Evolutionary conservation across 2,329 filamentous ascomycete species (phyloP).

Genomic region (Colletotrichum sp.): DNA sequence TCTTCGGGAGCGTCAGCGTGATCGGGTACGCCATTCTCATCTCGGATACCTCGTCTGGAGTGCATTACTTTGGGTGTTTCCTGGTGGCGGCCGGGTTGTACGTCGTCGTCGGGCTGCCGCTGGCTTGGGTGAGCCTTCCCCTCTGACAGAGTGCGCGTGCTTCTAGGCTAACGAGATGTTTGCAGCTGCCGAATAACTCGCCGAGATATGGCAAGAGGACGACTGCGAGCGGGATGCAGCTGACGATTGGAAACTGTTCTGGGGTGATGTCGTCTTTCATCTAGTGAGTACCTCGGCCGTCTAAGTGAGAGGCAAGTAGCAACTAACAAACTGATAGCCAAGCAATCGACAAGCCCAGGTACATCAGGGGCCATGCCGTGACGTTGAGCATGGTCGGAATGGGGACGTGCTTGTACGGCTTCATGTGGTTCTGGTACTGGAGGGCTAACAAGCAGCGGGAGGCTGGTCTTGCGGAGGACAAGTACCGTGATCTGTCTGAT

Average conservation of each 20-base stretch:
- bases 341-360: slow-evolving; percentile 57
- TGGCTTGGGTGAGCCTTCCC: slow-evolving; percentile 54
- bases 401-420: slow-evolving; percentile 36
- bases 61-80: slow-evolving; percentile 61
- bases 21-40: slow-evolving; percentile 63
- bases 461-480: slow-evolving; percentile 39
- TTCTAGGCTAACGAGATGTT: not conserved
- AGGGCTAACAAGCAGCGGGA: slow-evolving; percentile 51
- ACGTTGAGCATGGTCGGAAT: slow-evolving; percentile 29
- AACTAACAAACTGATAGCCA: slow-evolving; percentile 35
- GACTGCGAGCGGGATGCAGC: slow-evolving; percentile 72
- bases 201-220: slow-evolving; percentile 80
- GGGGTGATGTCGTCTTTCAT: slow-evolving; percentile 53
- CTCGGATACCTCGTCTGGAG: slow-evolving; percentile 54
- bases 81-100: slow-evolving; percentile 79
- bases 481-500: slow-evolving; percentile 45
- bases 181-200: slow-evolving; percentile 61
- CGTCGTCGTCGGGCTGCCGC: slow-evolving; percentile 57
- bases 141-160: not conserved
- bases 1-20: slow-evolving; percentile 58
- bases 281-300: not conserved
- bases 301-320: too few species aligned
- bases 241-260: slow-evolving; percentile 72
- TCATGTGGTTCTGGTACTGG: slow-evolving; percentile 39
- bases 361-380: slow-evolving; percentile 65